These are phyloP conservation scores for Pleurotus salmoneostramineus DNA, from an alignment of 768 basidiomycete species.

Conservation along the genomic window DNA sequence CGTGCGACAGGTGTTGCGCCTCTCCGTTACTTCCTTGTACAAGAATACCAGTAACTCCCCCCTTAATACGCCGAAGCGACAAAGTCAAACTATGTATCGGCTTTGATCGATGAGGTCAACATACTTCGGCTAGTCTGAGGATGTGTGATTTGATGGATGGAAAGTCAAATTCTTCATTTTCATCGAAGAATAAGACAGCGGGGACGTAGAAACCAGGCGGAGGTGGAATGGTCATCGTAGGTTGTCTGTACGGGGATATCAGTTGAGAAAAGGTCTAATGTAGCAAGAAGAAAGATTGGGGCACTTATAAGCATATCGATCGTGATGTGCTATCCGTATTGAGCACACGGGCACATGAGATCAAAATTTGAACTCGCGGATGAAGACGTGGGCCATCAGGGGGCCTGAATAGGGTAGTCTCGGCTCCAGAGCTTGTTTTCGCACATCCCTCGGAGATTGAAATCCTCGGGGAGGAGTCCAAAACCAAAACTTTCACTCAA, in stretches of 20 bases:
- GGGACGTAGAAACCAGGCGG: constrained; percentile 76
- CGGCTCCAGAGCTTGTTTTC: too few relatives aligned
- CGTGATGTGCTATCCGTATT: too few relatives aligned
- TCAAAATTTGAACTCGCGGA: too few relatives aligned
- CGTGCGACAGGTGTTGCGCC: constrained; percentile 71
- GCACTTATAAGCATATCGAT: too few relatives aligned
- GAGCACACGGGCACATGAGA: too few relatives aligned
- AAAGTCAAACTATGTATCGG: not conserved
- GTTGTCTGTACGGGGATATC: not conserved
- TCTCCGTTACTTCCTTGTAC: constrained; percentile 76
- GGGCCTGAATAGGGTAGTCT: too few relatives aligned
- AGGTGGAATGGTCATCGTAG: constrained; percentile 35
- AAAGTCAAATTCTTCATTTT: constrained; percentile 68
- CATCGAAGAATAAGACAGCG: constrained; percentile 69
- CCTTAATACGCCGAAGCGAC: constrained; percentile 29
- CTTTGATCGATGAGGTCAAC: constrained; percentile 5
- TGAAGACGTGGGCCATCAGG: too few relatives aligned
- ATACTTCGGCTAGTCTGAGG: constrained; percentile 67
- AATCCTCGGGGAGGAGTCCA: too few relatives aligned
- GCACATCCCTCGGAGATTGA: too few relatives aligned
- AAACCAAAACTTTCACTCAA: too few relatives aligned
- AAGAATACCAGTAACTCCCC: constrained; percentile 68
- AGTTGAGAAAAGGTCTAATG: too few relatives aligned
- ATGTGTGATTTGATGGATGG: constrained; percentile 66
- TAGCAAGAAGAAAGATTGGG: too few relatives aligned